Base-by-base conservation (phyloP, 495 filamentous ascomycete species). In the Aspergillus nanangensis region DNA sequence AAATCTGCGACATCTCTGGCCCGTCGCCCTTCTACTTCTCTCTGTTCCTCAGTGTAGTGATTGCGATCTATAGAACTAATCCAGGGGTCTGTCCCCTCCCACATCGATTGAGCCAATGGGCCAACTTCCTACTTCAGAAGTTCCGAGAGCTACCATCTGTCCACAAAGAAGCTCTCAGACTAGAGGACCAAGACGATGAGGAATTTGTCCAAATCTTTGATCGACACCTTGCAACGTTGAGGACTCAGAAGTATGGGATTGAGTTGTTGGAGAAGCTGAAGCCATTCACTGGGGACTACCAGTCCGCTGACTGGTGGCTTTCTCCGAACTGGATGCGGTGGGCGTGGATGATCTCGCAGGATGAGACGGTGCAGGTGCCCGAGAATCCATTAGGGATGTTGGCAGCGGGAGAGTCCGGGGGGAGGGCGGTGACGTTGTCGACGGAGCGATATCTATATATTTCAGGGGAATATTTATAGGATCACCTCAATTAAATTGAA, bases 371-470 rank as follows among this genome's bases (percentile, higher is more conserved):
- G 27, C 58, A 67, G 48, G 57, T 62, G 8, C 69, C 66, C 0
- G 57, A 66, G 23, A 56, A 72, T 36, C 64, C 70, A 25, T 47
- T 74, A 27, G 46, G 52, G 9, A 35, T 68, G 32, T 47, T 72
- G 10, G 53, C 35, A 10, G 45, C 43, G 8, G 59, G 56, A 2
- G 40, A 25, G 0, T 18, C 21, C 4, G 63, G 51, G 14, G 22
- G 24, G 14, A 46, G 50, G 27, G 45, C 53, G 19, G 45, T 57
- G 25, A 55, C 51, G 53, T 45, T 72, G 50, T 49, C 54, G 19
- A 72, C 64, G 32, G 58, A 57, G 41, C 57, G 58, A n/a, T 65
- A 60, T 34, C 43, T 74, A 38, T 74, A 74, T 62, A 61, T 74
- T 27, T 18, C 36, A n/a, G n/a, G n/a, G n/a, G n/a, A n/a, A n/a